Evolutionary conservation across 2,329 filamentous ascomycete species (phyloP).

Genomic region (Fusarium sp.): DNA sequence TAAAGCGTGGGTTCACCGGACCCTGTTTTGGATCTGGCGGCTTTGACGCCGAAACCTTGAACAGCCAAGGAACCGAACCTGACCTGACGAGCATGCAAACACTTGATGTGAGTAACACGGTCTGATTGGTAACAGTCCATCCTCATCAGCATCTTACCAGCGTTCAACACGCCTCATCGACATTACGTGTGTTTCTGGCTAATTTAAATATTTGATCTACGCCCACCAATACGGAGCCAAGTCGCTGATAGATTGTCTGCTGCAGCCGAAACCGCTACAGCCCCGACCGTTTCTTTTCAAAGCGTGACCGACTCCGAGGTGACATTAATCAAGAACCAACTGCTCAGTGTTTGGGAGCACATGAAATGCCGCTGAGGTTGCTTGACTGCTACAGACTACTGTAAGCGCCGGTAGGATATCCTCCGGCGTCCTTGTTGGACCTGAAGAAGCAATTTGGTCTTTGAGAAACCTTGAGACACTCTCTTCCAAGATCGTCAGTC

Average conservation of each 20-base stretch:
- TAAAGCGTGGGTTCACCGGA: constrained; percentile 25
- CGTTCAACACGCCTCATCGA: not conserved
- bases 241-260: not conserved
- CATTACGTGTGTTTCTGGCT: not conserved
- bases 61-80: constrained; percentile 35
- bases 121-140: constrained; percentile 42
- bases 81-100: constrained; percentile 3
- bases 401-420: not conserved
- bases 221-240: not conserved
- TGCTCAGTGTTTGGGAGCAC: not conserved
- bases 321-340: not conserved
- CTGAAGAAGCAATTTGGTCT: not conserved
- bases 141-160: constrained; percentile 24
- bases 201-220: constrained; percentile 19
- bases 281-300: constrained; percentile 16
- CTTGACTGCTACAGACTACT: not conserved
- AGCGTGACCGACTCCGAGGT: constrained; percentile 10
- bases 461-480: constrained; percentile 40
- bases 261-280: constrained; percentile 11
- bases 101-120: constrained; percentile 2
- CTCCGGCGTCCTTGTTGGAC: not conserved
- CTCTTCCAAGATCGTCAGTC: constrained; percentile 40
- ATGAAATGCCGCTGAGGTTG: not conserved
- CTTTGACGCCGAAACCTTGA: constrained; percentile 32
- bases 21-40: constrained; percentile 31